These are phyloP conservation scores for Helenozyma rhizophorensis DNA, from an alignment of 805 yeast species.

Conservation along the genomic window DNA sequence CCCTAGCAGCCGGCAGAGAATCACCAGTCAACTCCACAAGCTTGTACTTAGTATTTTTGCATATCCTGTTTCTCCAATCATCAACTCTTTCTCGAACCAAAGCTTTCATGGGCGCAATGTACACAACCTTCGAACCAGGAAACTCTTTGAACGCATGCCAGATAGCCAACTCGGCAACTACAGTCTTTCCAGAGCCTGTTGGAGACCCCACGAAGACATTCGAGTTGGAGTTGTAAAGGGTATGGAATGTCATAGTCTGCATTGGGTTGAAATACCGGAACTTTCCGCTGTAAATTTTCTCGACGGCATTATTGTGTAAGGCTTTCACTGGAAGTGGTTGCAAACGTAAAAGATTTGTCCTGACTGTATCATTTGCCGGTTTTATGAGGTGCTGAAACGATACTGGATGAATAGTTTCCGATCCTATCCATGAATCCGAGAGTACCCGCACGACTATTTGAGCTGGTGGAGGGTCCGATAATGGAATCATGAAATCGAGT, in stretches of 20 bases:
- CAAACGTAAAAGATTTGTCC: constrained; percentile 72
- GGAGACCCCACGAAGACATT: constrained; percentile 95
- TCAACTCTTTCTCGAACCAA: constrained; percentile 78
- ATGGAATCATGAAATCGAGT: constrained; percentile 89
- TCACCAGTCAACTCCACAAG: constrained; percentile 83
- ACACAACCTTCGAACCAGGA: constrained; percentile 77
- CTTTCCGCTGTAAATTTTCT: constrained; percentile 58
- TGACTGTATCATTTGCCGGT: constrained; percentile 82
- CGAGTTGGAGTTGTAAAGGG: constrained; percentile 72
- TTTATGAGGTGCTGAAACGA: constrained; percentile 87
- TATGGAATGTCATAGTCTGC: constrained; percentile 96
- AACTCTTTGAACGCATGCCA: constrained; percentile 90
- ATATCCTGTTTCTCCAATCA: constrained; percentile 64
- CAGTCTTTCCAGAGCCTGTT: constrained; percentile 97
- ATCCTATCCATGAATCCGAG: constrained; percentile 87
- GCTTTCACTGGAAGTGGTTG: constrained; percentile 88
- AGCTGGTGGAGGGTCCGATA: constrained; percentile 84
- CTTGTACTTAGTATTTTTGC: constrained; percentile 41
- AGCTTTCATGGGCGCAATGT: constrained; percentile 89
- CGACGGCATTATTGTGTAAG: constrained; percentile 61
- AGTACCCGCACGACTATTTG: constrained; percentile 76
- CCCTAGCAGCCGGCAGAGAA: constrained; percentile 66
- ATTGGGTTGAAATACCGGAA: constrained; percentile 93
- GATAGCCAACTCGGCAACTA: constrained; percentile 93
- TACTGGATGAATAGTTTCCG: constrained; percentile 69